A percentile compares a stretch with the other conserved stretches of the same genome.
Evolutionary conservation across 1,139 yeast species (phyloP).

Genomic region (Pichia cactophila): DNA sequence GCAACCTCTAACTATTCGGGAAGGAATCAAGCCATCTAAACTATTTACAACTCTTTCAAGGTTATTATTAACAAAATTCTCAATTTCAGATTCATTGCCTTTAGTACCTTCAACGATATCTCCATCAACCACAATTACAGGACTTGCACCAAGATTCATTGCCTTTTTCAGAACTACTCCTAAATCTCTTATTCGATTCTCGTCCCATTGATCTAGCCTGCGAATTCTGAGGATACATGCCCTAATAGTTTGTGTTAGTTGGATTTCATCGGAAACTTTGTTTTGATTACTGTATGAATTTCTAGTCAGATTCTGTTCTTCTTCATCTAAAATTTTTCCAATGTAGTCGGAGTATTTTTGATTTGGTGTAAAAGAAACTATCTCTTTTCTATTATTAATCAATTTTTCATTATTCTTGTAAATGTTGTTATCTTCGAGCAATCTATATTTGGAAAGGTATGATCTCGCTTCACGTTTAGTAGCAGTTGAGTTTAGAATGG

Average conservation of each 20-base stretch:
- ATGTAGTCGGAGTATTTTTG: conserved; percentile 10
- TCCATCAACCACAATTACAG: conserved; percentile 31
- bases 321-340: conserved; percentile 10
- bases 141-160: conserved; percentile 34
- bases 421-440: conserved; percentile 31
- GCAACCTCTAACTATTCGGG: conserved; percentile 30
- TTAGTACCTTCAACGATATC: conserved; percentile 8
- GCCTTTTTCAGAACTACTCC: conserved; percentile 32
- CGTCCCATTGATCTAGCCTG: conserved; percentile 26
- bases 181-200: conserved; percentile 25
- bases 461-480: conserved; percentile 69
- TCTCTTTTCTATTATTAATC: conserved; percentile 1
- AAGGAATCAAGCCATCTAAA: conserved; percentile 13
- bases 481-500: conserved; percentile 66
- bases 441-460: conserved; percentile 53
- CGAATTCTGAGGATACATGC: conserved; percentile 46
- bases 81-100: conserved; percentile 6
- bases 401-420: conserved; percentile 17
- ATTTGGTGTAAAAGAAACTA: conserved; percentile 1
- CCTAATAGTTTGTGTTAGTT: conserved; percentile 41
- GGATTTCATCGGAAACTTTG: conserved; percentile 25
- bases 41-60: conserved; percentile 14
- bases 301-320: background rate
- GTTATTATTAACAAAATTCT: conserved; percentile 5
- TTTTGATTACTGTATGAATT: background rate